Percentiles rank a stretch among this genome's conserved stretches.
Conservation (phyloP, 495 filamentous ascomycete species). For the Tuber umbilicatum region DNA sequence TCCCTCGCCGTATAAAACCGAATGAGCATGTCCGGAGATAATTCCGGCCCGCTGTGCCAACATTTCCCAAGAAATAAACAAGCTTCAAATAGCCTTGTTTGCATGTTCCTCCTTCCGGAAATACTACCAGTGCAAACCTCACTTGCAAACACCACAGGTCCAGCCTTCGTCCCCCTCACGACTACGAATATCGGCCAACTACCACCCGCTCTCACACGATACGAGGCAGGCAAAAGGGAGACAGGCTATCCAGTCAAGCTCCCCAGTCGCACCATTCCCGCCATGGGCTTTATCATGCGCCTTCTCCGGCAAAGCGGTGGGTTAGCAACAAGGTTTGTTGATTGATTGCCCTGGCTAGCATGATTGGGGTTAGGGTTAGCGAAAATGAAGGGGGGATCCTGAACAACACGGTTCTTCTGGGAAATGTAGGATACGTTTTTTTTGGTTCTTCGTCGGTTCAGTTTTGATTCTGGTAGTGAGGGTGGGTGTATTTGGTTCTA, state of each 20-base stretch:
- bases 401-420: constrained; percentile 68
- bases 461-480: no score
- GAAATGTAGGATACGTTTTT: constrained; percentile 70
- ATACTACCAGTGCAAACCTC: constrained; percentile 69
- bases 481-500: no score
- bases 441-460: constrained; percentile 61
- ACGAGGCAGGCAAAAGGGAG: not conserved
- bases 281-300: no score
- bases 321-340: no score
- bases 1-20: constrained; percentile 76
- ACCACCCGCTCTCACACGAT: not conserved
- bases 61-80: constrained; percentile 38
- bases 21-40: constrained; percentile 88
- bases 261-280: no score
- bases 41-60: no score
- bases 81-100: constrained; percentile 67
- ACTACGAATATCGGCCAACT: constrained; percentile 6
- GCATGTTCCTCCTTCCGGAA: constrained; percentile 83
- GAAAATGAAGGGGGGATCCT: no score
- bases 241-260: constrained; percentile 55
- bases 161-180: constrained; percentile 90
- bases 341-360: no score
- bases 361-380: no score
- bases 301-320: no score
- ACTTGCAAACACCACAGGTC: constrained; percentile 81